Evolutionary conservation across 2,329 filamentous ascomycete species (phyloP).

Genomic region (Emergomyces orientalis): DNA sequence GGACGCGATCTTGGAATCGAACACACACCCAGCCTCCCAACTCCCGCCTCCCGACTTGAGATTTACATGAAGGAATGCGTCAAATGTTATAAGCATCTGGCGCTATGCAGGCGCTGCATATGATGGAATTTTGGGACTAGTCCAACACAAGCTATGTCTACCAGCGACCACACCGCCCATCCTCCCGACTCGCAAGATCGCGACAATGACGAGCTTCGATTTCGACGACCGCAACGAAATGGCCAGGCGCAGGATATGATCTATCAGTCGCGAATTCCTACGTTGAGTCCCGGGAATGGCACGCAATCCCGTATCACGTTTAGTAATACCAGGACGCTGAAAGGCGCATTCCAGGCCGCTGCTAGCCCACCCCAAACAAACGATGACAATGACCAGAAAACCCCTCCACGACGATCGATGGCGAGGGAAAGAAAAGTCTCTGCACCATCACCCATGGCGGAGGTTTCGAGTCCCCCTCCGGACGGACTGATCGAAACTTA

Average conservation of each 20-base stretch:
- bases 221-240: slow-evolving; percentile 23
- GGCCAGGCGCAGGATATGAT: slow-evolving; percentile 22
- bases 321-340: slow-evolving; percentile 30
- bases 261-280: slow-evolving; percentile 23
- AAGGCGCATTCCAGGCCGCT: slow-evolving; percentile 32
- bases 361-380: slow-evolving; percentile 23
- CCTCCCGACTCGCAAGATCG: slow-evolving; percentile 20
- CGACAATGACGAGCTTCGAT: slow-evolving; percentile 23
- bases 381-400: slow-evolving; percentile 18
- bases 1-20: slow-evolving; percentile 6
- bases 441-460: slow-evolving; percentile 26
- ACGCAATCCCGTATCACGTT: slow-evolving; percentile 24
- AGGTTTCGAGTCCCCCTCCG: slow-evolving; percentile 29
- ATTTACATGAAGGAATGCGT: background rate
- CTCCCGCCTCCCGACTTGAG: background rate
- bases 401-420: slow-evolving; percentile 20
- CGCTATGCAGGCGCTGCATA: slow-evolving; percentile 5
- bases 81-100: slow-evolving; percentile 3
- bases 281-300: slow-evolving; percentile 23
- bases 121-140: slow-evolving; percentile 4
- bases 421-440: slow-evolving; percentile 18
- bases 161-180: slow-evolving; percentile 23
- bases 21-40: background rate
- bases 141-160: slow-evolving; percentile 25
- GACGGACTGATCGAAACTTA: slow-evolving; percentile 33